Conservation (phyloP, 73 alveolate genomes). For the Blepharisma stoltei region DNA sequence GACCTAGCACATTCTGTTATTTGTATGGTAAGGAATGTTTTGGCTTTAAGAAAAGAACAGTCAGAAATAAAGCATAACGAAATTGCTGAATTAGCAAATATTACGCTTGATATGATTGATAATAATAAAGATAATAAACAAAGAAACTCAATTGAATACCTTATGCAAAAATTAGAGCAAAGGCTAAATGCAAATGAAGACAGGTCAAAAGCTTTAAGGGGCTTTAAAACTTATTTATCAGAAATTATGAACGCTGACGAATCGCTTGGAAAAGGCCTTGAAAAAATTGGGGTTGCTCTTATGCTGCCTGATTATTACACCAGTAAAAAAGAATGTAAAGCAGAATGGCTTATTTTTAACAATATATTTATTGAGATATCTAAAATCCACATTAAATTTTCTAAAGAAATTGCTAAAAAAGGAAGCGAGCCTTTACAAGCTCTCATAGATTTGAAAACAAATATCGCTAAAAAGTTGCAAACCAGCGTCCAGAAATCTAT, state of each 20-base stretch:
- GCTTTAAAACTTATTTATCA: neutral
- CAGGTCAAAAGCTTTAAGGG: neutral
- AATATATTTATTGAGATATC: neutral
- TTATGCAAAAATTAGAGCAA: neutral
- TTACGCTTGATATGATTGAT: constrained; percentile 14
- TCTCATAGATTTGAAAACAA: neutral
- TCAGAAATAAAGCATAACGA: neutral
- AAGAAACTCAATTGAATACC: neutral
- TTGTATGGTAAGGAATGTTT: neutral
- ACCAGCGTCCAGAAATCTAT: neutral
- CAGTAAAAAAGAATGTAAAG: neutral
- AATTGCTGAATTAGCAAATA: neutral
- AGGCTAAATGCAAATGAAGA: constrained; percentile 17
- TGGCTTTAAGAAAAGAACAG: constrained; percentile 16
- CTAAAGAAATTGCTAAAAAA: constrained; percentile 19
- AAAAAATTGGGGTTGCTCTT: neutral
- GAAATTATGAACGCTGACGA: neutral
- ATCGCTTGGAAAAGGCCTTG: neutral
- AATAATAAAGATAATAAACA: neutral
- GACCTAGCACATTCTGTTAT: neutral
- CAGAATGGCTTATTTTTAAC: neutral
- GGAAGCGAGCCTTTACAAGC: neutral
- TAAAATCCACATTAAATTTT: neutral
- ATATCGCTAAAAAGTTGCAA: neutral
- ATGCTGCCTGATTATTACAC: constrained; percentile 6